Base-by-base conservation (phyloP, 2,329 filamentous ascomycete species). In the Paracorniculantispora psalliotae region DNA sequence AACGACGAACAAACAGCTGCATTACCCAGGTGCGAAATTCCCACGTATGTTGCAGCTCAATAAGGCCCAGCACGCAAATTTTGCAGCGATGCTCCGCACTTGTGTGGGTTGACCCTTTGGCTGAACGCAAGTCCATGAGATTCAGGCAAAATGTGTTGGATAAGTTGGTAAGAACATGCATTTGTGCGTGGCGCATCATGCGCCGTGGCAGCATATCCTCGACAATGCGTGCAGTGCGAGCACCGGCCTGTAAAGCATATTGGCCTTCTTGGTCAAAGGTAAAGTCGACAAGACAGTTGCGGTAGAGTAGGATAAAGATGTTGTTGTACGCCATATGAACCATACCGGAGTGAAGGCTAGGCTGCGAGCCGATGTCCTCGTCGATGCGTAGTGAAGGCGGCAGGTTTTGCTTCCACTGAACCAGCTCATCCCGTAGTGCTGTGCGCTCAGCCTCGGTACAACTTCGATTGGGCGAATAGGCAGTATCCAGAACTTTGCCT, bases 101-200 rank as follows among this genome's bases (percentile, higher is more conserved):
- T n/a, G 74, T 74, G 6, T 73, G 67, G 2, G 73, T 71, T 3
- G 74, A 74, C 4, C 73, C 73, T 4, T 61, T 63, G 2, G 70
- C 70, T 19, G 66, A 59, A 56, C 74, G 70, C 13, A 79, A 72
- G 43, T 77, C 70, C 8, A 78, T 75, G 0, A 76, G 76, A 53
- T 80, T 77, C 39, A 80, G 78, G 59, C 77, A 80, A 1, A 80
- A 67, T 1, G 77, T 74, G 39, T 76, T 76, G 64, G 79, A 79
- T 1, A 77, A 66, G 58, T 78, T 77, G 0, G 77, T 80, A 46
- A 79, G 79, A 62, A 79, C 67, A 59, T 79, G 78, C 12, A 79
- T 70, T 17, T 78, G 73, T 2, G 73, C 76, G 35, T 62, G 75
- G 19, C 76, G 71, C 5, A 79, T 72, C 4, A 74, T 68, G 17